Conservation (phyloP, 2,329 filamentous ascomycete genomes). For the Triangularia verruculosa region DNA sequence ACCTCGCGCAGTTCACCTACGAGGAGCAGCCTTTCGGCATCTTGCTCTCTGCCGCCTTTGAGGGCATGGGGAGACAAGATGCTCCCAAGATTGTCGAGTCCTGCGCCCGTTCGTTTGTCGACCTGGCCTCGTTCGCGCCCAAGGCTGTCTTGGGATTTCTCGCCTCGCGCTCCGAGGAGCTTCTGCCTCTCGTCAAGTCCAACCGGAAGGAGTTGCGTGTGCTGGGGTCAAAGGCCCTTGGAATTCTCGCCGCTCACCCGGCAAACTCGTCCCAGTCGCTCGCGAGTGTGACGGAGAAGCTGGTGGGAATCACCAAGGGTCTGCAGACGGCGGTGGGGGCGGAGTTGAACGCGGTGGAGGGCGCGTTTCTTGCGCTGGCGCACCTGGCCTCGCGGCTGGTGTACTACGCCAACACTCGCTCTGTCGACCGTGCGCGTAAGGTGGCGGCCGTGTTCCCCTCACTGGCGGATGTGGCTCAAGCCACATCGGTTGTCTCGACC, state of each 20-base stretch:
- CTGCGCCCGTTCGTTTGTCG: slow-evolving; percentile 52
- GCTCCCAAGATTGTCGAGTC: slow-evolving; percentile 43
- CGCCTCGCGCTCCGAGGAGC: slow-evolving; percentile 44
- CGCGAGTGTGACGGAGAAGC: slow-evolving; percentile 39
- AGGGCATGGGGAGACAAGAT: slow-evolving; percentile 48
- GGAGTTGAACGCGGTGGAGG: slow-evolving; percentile 46
- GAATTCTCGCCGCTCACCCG: slow-evolving; percentile 71
- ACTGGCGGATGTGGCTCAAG: slow-evolving; percentile 25
- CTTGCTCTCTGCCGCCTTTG: slow-evolving; percentile 54
- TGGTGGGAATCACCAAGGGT: slow-evolving; percentile 45
- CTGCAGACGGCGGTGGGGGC: slow-evolving; percentile 51
- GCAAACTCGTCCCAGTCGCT: slow-evolving; percentile 41
- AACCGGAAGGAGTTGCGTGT: slow-evolving; percentile 68
- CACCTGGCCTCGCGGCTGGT: slow-evolving; percentile 44
- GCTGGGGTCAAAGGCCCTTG: slow-evolving; percentile 67
- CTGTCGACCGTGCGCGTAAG: neutral
- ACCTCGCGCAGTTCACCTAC: slow-evolving; percentile 39
- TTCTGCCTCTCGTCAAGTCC: slow-evolving; percentile 63
- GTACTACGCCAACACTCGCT: slow-evolving; percentile 37
- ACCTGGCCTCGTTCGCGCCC: slow-evolving; percentile 44
- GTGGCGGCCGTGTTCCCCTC: neutral
- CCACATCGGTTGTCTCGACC: slow-evolving; percentile 33
- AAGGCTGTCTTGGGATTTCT: slow-evolving; percentile 45
- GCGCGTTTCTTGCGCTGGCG: slow-evolving; percentile 44
- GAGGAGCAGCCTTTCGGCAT: slow-evolving; percentile 40